Percentiles rank a stretch among this genome's conserved stretches.
Evolutionary conservation across 1,139 yeast genomes (phyloP).

Genomic region (Suhomyces bolitotheri): DNA sequence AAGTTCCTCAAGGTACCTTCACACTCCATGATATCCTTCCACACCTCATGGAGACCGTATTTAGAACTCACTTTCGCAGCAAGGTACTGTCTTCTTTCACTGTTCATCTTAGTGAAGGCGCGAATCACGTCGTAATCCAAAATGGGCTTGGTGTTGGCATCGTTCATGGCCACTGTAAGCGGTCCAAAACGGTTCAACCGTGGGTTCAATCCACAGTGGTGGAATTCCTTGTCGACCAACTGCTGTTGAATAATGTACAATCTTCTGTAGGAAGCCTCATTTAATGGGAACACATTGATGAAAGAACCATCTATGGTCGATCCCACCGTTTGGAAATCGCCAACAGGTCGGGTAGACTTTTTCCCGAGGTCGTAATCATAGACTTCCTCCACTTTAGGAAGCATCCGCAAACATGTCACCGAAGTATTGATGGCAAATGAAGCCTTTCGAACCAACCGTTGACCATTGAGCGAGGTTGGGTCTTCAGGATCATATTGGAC

Average conservation of each 20-base stretch:
- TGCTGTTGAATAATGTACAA: conserved; percentile 88
- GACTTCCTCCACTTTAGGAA: conserved; percentile 46
- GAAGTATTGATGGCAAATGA: conserved; percentile 69
- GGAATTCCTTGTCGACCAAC: conserved; percentile 71
- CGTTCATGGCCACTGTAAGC: conserved; percentile 35
- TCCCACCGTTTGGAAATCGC: conserved; percentile 61
- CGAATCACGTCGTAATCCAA: conserved; percentile 61
- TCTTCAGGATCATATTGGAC: conserved; percentile 93
- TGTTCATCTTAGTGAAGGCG: conserved; percentile 54
- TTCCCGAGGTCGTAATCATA: conserved; percentile 18
- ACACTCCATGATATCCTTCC: conserved; percentile 66
- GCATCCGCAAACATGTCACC: conserved; percentile 57
- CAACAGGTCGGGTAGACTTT: conserved; percentile 17
- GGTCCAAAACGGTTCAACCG: conserved; percentile 63
- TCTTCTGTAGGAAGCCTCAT: conserved; percentile 75
- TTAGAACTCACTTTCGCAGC: conserved; percentile 59
- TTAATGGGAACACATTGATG: conserved; percentile 70
- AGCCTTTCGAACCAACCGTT: conserved; percentile 65
- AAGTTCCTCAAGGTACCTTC: conserved; percentile 36
- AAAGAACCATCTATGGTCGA: conserved; percentile 80
- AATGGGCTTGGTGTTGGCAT: conserved; percentile 51
- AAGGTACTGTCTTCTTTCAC: conserved; percentile 54
- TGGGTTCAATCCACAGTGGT: conserved; percentile 81
- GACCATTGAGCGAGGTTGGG: conserved; percentile 79
- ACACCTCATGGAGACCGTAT: conserved; percentile 54